These are phyloP conservation scores for Meyerozyma carpophila DNA, from an alignment of 1,139 yeast genomes.

Conservation along the genomic window DNA sequence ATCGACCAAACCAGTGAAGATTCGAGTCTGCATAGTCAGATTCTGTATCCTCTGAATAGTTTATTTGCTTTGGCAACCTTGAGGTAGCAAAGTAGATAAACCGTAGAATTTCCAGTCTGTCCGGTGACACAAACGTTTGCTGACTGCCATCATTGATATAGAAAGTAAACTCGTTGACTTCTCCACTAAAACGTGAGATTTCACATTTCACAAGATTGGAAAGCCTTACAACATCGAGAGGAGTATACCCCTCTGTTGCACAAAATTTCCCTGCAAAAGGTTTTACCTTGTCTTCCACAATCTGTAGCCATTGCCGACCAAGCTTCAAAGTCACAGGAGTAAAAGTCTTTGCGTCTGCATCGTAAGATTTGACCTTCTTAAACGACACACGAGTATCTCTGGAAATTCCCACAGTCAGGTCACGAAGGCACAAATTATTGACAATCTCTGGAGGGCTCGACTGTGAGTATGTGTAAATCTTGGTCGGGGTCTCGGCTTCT, in stretches of 20 bases:
- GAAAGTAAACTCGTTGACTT: conserved; percentile 48
- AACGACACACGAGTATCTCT: conserved; percentile 61
- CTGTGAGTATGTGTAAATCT: conserved; percentile 34
- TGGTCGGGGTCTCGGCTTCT: conserved; percentile 14
- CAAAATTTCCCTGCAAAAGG: conserved; percentile 16
- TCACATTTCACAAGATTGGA: conserved; percentile 49
- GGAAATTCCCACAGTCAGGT: conserved; percentile 29
- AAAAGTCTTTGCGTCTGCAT: conserved; percentile 22
- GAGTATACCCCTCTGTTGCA: conserved; percentile 31
- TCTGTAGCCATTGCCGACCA: conserved; percentile 66
- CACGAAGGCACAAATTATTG: conserved; percentile 45
- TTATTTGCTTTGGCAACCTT: conserved; percentile 33
- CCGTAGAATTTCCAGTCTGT: conserved; percentile 63
- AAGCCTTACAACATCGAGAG: conserved; percentile 50
- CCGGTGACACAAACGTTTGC: conserved; percentile 53
- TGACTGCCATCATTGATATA: conserved; percentile 39
- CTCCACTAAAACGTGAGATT: conserved; percentile 30
- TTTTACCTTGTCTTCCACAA: conserved; percentile 33
- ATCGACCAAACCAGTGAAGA: conserved; percentile 47
- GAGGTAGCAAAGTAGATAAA: conserved; percentile 63
- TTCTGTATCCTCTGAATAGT: conserved; percentile 13
- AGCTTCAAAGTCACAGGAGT: conserved; percentile 57
- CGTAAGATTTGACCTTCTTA: conserved; percentile 50
- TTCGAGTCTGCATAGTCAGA: conserved; percentile 1
- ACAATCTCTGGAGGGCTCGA: conserved; percentile 46